Evolutionary conservation across 192 early-diverging fungal species (phyloP).

Genomic region (Podila horticola): DNA sequence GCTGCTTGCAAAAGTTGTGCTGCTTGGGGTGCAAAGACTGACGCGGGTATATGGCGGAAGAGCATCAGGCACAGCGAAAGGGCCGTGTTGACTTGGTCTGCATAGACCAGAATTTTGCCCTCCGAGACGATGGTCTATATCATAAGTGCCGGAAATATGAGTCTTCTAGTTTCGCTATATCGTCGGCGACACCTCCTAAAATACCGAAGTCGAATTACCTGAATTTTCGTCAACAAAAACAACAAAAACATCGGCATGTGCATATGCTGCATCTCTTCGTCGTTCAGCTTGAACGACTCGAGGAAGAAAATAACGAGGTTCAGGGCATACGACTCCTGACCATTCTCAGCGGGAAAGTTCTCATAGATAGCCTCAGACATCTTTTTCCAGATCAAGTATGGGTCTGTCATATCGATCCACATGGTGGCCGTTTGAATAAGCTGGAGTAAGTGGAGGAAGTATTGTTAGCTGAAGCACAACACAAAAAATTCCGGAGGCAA

Average conservation of each 20-base stretch:
- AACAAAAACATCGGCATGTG: constrained; percentile 85
- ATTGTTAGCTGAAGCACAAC: background rate
- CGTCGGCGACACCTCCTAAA: too few species aligned
- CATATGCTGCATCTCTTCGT: constrained; percentile 84
- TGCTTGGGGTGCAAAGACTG: constrained; percentile 42
- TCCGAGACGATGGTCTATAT: constrained; percentile 20
- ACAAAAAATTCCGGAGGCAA: background rate
- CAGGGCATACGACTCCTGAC: constrained; percentile 54
- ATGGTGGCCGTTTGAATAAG: constrained; percentile 86
- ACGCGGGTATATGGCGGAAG: constrained; percentile 37
- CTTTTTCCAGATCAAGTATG: constrained; percentile 85
- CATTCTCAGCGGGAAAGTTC: constrained; percentile 46
- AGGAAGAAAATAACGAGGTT: constrained; percentile 79
- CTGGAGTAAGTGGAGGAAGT: constrained; percentile 28
- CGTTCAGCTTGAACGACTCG: constrained; percentile 76
- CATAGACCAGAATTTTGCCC: constrained; percentile 19
- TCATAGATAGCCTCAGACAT: constrained; percentile 65
- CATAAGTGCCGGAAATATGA: background rate
- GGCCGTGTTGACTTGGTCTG: constrained; percentile 26
- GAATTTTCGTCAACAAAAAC: constrained; percentile 61
- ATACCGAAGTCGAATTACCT: constrained; percentile 45
- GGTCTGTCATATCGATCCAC: constrained; percentile 92
- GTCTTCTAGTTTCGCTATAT: too few species aligned
- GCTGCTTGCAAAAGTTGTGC: constrained; percentile 16
- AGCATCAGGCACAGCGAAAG: constrained; percentile 43